Conservation (phyloP, 768 basidiomycete genomes). For the Tricholoma furcatifolium region DNA sequence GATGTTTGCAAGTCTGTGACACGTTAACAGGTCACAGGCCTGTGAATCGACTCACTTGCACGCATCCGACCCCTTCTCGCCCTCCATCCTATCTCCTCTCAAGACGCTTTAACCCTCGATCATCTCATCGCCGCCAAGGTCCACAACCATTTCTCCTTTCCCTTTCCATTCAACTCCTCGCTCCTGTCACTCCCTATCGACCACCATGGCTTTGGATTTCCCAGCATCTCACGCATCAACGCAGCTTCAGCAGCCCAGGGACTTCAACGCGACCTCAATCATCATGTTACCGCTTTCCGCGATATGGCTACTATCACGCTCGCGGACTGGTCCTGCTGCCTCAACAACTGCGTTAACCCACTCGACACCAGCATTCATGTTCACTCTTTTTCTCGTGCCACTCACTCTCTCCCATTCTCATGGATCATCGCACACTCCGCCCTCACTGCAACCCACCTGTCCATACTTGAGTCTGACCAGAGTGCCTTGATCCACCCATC, state of each 20-base stretch:
- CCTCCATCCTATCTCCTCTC: constrained; percentile 20
- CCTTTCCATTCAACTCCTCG: constrained; percentile 13
- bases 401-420: constrained; percentile 2
- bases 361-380: neutral
- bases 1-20: too few species aligned
- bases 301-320: constrained; percentile 16
- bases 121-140: constrained; percentile 8
- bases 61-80: constrained; percentile 15
- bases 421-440: constrained; percentile 16
- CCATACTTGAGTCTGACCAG: constrained; percentile 6
- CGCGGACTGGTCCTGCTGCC: constrained; percentile 16
- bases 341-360: constrained; percentile 8
- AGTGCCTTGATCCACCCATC: neutral
- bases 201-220: constrained; percentile 20
- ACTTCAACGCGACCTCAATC: constrained; percentile 22
- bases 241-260: constrained; percentile 16
- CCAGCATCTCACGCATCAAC: constrained; percentile 20
- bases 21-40: too few species aligned
- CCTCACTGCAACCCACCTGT: neutral
- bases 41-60: too few species aligned
- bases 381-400: constrained; percentile 1
- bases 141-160: constrained; percentile 21
- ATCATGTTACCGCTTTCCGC: constrained; percentile 18
- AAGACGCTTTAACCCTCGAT: constrained; percentile 19
- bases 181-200: constrained; percentile 12